phyloP scores from a whole-genome alignment of 202 grass and related monocot species.

The Carex arenaria region DNA sequence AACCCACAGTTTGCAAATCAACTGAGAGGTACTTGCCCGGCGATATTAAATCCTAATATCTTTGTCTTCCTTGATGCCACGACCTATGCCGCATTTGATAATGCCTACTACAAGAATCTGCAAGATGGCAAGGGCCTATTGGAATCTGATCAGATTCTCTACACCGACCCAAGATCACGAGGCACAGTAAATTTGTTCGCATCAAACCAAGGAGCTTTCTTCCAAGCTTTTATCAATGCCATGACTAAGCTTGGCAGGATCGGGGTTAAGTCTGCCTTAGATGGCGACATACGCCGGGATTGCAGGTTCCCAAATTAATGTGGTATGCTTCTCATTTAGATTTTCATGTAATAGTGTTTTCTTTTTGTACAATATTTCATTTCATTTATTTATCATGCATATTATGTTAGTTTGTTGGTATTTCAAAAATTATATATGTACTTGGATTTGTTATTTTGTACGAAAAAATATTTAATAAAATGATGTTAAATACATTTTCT shows the following conservation, averaged over 20 bases:
- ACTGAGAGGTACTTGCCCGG: constrained; percentile 30
- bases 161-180: constrained; percentile 35
- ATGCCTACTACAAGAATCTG: constrained; percentile 44
- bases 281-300: constrained; percentile 53
- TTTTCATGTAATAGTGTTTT: not conserved
- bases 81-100: constrained; percentile 37
- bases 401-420: not conserved
- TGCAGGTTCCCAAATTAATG: constrained; percentile 33
- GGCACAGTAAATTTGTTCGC: constrained; percentile 33
- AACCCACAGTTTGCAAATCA: constrained; percentile 22
- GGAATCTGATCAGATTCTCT: constrained; percentile 50
- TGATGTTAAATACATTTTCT: not conserved
- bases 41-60: not conserved
- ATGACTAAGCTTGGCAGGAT: constrained; percentile 58
- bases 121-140: constrained; percentile 44
- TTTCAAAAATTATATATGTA: not conserved
- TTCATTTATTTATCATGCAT: not conserved
- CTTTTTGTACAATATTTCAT: not conserved
- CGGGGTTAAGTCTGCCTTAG: constrained; percentile 45
- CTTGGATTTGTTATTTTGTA: not conserved
- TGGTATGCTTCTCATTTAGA: not conserved
- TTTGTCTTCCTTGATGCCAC: constrained; percentile 46
- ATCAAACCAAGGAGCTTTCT: constrained; percentile 42
- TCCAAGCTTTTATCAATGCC: constrained; percentile 28
- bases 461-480: not conserved